phyloP scores from a whole-genome alignment of 441 rosid species.

The Euphorbia neoarborescens region DNA sequence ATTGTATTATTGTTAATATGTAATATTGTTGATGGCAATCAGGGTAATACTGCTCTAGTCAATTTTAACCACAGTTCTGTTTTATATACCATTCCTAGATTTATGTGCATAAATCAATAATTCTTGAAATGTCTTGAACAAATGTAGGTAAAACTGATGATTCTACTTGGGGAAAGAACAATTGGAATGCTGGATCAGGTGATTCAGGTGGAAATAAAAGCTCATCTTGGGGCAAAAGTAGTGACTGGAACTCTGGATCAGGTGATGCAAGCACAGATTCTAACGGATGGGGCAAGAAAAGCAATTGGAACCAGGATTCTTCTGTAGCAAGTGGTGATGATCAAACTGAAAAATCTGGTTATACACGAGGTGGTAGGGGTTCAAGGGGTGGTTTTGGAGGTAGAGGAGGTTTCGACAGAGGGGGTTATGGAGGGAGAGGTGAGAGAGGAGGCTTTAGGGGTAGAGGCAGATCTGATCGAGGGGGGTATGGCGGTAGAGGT shows the following conservation, averaged over 20 bases:
- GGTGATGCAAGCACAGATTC: slow-evolving; percentile 24
- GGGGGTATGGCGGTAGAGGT: slow-evolving; percentile 26
- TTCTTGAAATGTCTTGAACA: neutral
- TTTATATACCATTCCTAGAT: neutral
- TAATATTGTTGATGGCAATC: too few relatives aligned
- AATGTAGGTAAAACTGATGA: slow-evolving; percentile 2
- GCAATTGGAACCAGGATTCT: slow-evolving; percentile 31
- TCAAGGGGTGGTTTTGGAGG: slow-evolving; percentile 47
- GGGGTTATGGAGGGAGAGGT: slow-evolving; percentile 27
- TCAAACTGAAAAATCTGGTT: slow-evolving; percentile 25
- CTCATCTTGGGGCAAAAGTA: slow-evolving; percentile 13
- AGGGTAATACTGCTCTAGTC: neutral
- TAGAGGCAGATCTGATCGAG: slow-evolving; percentile 15
- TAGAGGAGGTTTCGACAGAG: slow-evolving; percentile 31
- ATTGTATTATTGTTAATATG: neutral
- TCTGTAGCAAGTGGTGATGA: slow-evolving; percentile 32
- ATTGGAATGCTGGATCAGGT: slow-evolving; percentile 5
- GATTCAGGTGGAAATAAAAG: slow-evolving; percentile 8
- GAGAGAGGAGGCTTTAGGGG: neutral
- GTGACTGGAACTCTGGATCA: slow-evolving; percentile 11
- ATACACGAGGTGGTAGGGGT: slow-evolving; percentile 34
- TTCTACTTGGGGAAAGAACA: slow-evolving; percentile 7
- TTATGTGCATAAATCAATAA: neutral
- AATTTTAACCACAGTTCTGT: neutral
- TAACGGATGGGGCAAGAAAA: slow-evolving; percentile 25